Base-by-base conservation (phyloP, 257 asterid genomes). In the Gentiana macrophylla region DNA sequence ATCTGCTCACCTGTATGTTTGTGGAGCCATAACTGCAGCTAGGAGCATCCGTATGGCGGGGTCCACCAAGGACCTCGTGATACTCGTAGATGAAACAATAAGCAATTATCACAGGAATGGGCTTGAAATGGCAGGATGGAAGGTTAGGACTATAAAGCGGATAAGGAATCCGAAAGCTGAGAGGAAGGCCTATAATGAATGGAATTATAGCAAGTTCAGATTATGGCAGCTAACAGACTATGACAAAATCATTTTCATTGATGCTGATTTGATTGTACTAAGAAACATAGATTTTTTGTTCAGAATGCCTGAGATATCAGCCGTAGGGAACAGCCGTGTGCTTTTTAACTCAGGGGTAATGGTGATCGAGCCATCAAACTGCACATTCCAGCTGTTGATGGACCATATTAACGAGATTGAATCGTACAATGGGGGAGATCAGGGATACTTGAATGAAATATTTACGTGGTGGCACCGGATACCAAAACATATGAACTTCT, bases 121-220 rank as follows among this genome's bases (percentile, higher is more conserved):
- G 2, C 89, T 87, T 3, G 79, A 76, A 58, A 46, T 70, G 54
- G 92, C 96, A 5, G 96, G 96, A 3, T 87, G 96, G 96, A 65
- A 84, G 58, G 77, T 83, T 12, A 56, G 88, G 54, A 84, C 79
- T 11, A 87, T 84, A 46, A 49, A 78, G 58, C 67, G 96, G 54
- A 87, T 87, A 12, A 24, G 92, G 57, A 86, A 86, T 50, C 95
- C 95, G 0, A 81, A 75, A 70, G 95, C 95, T 3, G 95, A 86
- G 65, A 79, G 77, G 62, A 88, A 87, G 13, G 94, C 96, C 3
- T 87, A 87, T 70, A 87, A 87, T 3, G 96, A 84, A 47, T 87
- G 94, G 94, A 87, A 87, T 67, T 87, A 87, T 58, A 87, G 96
- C 82, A 87, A 87, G 77, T 86, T 87, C 61, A 65, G 96, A n/a